A percentile compares a stretch with the other conserved stretches of the same genome.
These are phyloP conservation scores for Gossypioides kirkii DNA, from an alignment of 345 rosid species.

Conservation along the genomic window DNA sequence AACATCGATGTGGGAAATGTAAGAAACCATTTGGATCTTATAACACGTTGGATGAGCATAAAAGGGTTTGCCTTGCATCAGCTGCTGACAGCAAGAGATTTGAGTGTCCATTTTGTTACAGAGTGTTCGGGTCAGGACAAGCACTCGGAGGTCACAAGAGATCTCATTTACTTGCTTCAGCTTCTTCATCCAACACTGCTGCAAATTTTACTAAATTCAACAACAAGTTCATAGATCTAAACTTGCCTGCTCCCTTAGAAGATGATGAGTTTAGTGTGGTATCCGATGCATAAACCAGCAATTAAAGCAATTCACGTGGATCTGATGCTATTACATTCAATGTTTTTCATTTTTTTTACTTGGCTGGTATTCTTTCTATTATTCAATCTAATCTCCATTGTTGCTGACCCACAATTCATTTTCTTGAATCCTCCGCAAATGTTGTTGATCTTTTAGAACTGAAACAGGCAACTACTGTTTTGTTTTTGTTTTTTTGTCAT, in stretches of 20 bases:
- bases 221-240: conserved; percentile 70
- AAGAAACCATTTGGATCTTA: conserved; percentile 49
- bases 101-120: conserved; percentile 60
- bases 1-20: conserved; percentile 52
- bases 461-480: neutral
- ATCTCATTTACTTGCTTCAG: conserved; percentile 46
- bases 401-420: conserved; percentile 13
- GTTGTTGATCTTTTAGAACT: neutral
- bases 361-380: neutral
- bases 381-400: conserved; percentile 6
- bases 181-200: conserved; percentile 21
- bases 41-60: conserved; percentile 52
- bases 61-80: conserved; percentile 18
- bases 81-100: conserved; percentile 25
- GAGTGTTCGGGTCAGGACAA: conserved; percentile 67
- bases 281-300: conserved; percentile 32
- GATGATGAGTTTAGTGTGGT: conserved; percentile 52
- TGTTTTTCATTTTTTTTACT: neutral
- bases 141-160: conserved; percentile 85
- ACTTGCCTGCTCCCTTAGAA: conserved; percentile 86
- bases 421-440: conserved; percentile 9
- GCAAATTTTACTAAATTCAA: conserved; percentile 24
- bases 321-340: conserved; percentile 7
- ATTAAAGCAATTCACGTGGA: conserved; percentile 6
- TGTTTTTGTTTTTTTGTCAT: neutral